These are phyloP conservation scores for Lentinula novae-zelandiae DNA, from an alignment of 1,284 basidiomycete genomes.

Conservation along the genomic window DNA sequence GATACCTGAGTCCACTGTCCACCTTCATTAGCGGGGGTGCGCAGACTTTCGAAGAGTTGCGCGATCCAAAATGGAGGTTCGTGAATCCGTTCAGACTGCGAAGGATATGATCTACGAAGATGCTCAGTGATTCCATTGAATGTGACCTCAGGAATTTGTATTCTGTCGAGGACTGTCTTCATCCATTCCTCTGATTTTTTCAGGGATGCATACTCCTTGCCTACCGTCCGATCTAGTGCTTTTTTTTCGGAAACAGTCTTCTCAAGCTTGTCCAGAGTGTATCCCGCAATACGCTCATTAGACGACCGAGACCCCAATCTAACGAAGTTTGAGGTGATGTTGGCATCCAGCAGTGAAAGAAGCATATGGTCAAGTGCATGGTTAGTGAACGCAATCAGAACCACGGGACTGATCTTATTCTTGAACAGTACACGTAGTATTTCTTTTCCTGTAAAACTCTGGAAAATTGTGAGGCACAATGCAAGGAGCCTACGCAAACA, in stretches of 20 bases:
- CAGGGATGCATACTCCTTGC: constrained; percentile 33
- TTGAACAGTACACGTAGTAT: constrained; percentile 58
- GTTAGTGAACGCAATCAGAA: constrained; percentile 73
- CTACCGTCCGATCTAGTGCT: constrained; percentile 32
- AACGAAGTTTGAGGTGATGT: constrained; percentile 59
- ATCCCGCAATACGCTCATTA: constrained; percentile 55
- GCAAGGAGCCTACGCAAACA: too few species aligned
- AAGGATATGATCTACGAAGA: constrained; percentile 37
- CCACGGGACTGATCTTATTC: constrained; percentile 49
- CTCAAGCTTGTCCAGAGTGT: constrained; percentile 56
- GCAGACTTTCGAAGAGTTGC: not conserved
- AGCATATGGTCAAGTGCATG: constrained; percentile 75
- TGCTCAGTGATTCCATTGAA: constrained; percentile 36
- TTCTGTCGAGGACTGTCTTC: constrained; percentile 37
- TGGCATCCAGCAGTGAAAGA: constrained; percentile 52
- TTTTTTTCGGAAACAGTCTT: constrained; percentile 34
- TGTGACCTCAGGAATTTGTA: constrained; percentile 34
- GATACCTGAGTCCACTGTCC: constrained; percentile 17
- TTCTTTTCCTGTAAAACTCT: constrained; percentile 68
- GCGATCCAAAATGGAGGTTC: constrained; percentile 42
- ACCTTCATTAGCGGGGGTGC: constrained; percentile 17
- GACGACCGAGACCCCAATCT: constrained; percentile 59
- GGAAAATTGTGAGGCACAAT: not conserved
- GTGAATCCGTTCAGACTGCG: constrained; percentile 35
- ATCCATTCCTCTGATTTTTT: constrained; percentile 45